Conservation (phyloP, 176 grass and related monocot species). For the Thinopyrum elongatum region DNA sequence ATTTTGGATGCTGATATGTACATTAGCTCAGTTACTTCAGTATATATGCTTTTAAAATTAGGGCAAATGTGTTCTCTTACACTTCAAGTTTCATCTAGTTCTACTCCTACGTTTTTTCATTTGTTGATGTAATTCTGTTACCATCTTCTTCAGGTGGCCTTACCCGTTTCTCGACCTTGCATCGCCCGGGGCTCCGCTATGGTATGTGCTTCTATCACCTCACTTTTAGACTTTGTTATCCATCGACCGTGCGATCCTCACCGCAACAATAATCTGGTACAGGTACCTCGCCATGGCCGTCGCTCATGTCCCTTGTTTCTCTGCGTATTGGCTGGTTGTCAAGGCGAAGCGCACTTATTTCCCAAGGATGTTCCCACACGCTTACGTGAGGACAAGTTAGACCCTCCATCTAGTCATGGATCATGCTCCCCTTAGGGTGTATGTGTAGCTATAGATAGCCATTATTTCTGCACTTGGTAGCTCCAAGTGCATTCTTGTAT, state of each 20-base stretch:
- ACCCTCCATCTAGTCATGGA: neutral
- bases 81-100: neutral
- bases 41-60: neutral
- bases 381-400: constrained; percentile 50
- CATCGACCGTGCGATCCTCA: neutral
- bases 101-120: neutral
- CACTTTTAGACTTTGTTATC: neutral
- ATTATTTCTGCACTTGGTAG: neutral
- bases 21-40: neutral
- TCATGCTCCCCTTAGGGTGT: neutral
- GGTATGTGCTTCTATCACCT: constrained; percentile 38
- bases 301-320: constrained; percentile 75
- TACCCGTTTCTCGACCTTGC: constrained; percentile 86
- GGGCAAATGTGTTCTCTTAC: neutral
- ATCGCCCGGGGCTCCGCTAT: constrained; percentile 62
- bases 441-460: neutral
- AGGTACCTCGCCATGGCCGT: constrained; percentile 85
- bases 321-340: constrained; percentile 65
- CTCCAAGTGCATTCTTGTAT: constrained; percentile 6
- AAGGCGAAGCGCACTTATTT: constrained; percentile 63
- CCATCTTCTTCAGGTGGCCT: constrained; percentile 77
- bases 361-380: constrained; percentile 57
- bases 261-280: neutral
- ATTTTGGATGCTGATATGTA: neutral
- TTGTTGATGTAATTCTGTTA: neutral